A percentile compares a stretch with the other conserved stretches of the same genome.
phyloP scores from a whole-genome alignment of 2,329 filamentous ascomycete species.

The Shiraia sp. region DNA sequence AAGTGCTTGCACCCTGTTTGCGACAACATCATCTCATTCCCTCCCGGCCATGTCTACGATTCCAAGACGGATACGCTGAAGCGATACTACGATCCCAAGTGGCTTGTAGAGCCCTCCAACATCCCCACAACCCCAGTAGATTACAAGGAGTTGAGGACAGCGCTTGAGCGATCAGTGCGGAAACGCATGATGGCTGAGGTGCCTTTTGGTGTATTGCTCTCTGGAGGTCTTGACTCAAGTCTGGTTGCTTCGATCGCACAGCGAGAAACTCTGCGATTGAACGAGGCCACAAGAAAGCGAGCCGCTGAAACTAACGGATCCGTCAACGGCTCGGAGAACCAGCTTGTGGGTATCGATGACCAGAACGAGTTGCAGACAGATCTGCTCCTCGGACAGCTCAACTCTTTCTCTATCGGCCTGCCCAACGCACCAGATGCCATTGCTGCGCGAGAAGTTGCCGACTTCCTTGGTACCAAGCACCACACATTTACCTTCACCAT shows the following conservation, averaged over 20 bases:
- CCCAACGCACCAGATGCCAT: constrained; percentile 90
- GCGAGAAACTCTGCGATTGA: constrained; percentile 81
- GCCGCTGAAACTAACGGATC: constrained; percentile 40
- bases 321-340: constrained; percentile 23
- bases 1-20: constrained; percentile 93
- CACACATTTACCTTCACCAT: constrained; percentile 98
- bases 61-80: constrained; percentile 84
- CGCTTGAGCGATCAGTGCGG: constrained; percentile 86
- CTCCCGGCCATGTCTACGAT: constrained; percentile 94
- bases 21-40: constrained; percentile 93
- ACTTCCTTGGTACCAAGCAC: constrained; percentile 96
- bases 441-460: constrained; percentile 89
- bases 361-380: constrained; percentile 86
- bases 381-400: constrained; percentile 89
- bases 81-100: constrained; percentile 87
- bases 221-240: constrained; percentile 93
- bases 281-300: constrained; percentile 60
- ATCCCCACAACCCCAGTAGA: constrained; percentile 82
- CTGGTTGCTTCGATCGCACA: constrained; percentile 94
- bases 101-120: constrained; percentile 79
- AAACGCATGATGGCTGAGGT: constrained; percentile 99
- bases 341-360: constrained; percentile 92
- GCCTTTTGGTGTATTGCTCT: constrained; percentile 93
- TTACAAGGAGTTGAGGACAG: constrained; percentile 77
- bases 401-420: constrained; percentile 98